Evolutionary conservation across 2,329 filamentous ascomycete species (phyloP).

Genomic region (Ophiocordyceps polyrhachis-furcata): DNA sequence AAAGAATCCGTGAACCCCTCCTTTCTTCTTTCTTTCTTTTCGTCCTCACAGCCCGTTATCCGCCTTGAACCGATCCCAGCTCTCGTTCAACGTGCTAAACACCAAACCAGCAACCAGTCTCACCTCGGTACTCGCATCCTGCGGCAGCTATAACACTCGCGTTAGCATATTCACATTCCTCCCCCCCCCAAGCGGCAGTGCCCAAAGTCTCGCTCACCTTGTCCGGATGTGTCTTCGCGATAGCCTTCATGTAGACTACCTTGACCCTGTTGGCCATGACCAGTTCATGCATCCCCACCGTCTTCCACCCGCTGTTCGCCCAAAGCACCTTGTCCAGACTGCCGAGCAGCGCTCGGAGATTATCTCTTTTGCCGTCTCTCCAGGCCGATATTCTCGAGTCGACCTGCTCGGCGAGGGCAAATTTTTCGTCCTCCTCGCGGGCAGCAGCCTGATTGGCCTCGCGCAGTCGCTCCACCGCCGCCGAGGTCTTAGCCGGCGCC

Average conservation of each 20-base stretch:
- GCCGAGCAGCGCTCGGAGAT: constrained; percentile 69
- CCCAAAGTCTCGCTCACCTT: constrained; percentile 43
- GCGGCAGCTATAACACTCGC: constrained; percentile 30
- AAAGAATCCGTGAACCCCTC: not conserved
- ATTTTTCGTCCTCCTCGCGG: constrained; percentile 78
- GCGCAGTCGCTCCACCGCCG: constrained; percentile 66
- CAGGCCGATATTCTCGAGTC: constrained; percentile 63
- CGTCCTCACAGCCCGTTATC: constrained; percentile 44
- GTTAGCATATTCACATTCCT: constrained; percentile 1
- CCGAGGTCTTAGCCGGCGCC: constrained; percentile 31
- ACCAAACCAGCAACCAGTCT: constrained; percentile 46
- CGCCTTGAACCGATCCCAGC: constrained; percentile 54
- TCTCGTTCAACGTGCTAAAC: constrained; percentile 51
- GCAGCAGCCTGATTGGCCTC: constrained; percentile 75
- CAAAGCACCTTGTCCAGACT: constrained; percentile 81
- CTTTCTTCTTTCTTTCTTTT: not conserved
- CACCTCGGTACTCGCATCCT: constrained; percentile 45
- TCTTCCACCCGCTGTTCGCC: constrained; percentile 90
- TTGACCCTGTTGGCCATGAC: constrained; percentile 92
- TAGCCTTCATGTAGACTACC: constrained; percentile 97
- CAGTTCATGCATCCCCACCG: constrained; percentile 82
- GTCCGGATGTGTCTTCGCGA: constrained; percentile 94
- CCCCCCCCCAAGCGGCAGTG: not conserved
- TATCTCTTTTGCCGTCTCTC: constrained; percentile 85
- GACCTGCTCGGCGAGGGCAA: constrained; percentile 70